Base-by-base conservation (phyloP, 1,284 basidiomycete species). In the Leccinum fallax region DNA sequence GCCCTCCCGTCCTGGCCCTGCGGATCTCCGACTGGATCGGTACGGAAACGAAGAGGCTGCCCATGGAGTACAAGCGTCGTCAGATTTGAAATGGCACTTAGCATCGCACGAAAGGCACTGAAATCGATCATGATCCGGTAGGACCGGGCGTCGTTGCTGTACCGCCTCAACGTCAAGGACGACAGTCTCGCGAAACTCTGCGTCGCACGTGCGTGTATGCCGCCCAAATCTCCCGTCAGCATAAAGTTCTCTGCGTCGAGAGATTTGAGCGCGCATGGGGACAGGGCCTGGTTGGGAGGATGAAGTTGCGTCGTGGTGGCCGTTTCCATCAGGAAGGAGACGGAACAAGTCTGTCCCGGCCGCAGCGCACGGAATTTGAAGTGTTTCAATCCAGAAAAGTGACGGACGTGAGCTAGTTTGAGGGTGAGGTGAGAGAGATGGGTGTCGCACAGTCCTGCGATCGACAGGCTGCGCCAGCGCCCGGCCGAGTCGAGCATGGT, bases 351-450 rank as follows among this genome's bases (percentile, higher is more conserved):
- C 21, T 72, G 71, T 34, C 74, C 71, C 15, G 74, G 73, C 9
- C 70, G 70, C 11, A 70, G 43, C n/a, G 74, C 73, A n/a, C 70
- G 68, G 58, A 72, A 72, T 19, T 65, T 62, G 34, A 75, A 73
- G 59, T 72, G 66, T 34, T 65, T 73, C 61, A 72, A 64, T 26
- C 64, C 57, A 5, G 71, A 52, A 55, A 74, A 65, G 40, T 59
- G 56, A 5, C 62, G 34, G 3, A 61, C 19, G 1, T 72, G 68
- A 11, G 70, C 60, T 8, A 72, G 65, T 43, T 75, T 72, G 26
- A 71, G 63, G 21, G 62, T 70, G 32, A 72, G 74, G 53, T 72
- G 71, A 13, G 70, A 68, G 5, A 72, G 68, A 51, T 74, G 63
- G 54, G 68, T 67, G 30, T 72, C 74, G 38, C 74, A 72, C 38